Conservation (phyloP, 352 stramenopile genomes). For the Aphanomyces stellatus region DNA sequence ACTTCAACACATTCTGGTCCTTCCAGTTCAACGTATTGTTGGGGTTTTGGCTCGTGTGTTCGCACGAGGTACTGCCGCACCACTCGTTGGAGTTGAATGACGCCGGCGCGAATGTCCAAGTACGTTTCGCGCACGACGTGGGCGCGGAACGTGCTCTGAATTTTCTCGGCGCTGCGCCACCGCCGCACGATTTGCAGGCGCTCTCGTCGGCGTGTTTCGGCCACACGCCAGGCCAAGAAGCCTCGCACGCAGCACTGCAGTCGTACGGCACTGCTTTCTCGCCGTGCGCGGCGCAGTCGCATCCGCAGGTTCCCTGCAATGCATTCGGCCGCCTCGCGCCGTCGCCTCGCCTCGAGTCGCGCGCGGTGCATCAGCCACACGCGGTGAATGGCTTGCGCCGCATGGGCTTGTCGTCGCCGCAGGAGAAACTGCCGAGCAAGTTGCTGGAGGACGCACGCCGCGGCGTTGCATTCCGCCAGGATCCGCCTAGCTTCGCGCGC, state of each 20-base stretch:
- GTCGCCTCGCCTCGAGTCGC: background rate
- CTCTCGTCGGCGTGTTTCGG: constrained; percentile 14
- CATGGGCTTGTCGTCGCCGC: constrained; percentile 21
- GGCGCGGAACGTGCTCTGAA: constrained; percentile 43
- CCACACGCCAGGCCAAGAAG: constrained; percentile 20
- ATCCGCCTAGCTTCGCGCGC: constrained; percentile 56
- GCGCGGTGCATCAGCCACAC: constrained; percentile 26
- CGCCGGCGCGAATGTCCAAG: constrained; percentile 66
- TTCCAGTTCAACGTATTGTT: too few relatives aligned
- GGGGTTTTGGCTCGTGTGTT: too few relatives aligned
- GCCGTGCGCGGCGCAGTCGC: constrained; percentile 27
- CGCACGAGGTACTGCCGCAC: constrained; percentile 56
- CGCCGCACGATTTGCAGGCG: constrained; percentile 13
- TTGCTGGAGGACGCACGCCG: constrained; percentile 41
- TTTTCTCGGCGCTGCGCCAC: constrained; percentile 28
- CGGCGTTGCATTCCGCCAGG: constrained; percentile 39
- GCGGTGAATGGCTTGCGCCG: constrained; percentile 36
- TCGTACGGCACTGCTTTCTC: constrained; percentile 28
- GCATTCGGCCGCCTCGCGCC: constrained; percentile 29
- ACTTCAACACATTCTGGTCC: too few relatives aligned
- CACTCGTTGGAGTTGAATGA: constrained; percentile 65
- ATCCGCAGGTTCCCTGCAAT: constrained; percentile 35
- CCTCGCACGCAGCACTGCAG: constrained; percentile 43
- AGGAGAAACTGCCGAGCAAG: constrained; percentile 28
- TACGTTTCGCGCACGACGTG: constrained; percentile 73